phyloP scores from a whole-genome alignment of 768 basidiomycete genomes.

The Russula lepida region DNA sequence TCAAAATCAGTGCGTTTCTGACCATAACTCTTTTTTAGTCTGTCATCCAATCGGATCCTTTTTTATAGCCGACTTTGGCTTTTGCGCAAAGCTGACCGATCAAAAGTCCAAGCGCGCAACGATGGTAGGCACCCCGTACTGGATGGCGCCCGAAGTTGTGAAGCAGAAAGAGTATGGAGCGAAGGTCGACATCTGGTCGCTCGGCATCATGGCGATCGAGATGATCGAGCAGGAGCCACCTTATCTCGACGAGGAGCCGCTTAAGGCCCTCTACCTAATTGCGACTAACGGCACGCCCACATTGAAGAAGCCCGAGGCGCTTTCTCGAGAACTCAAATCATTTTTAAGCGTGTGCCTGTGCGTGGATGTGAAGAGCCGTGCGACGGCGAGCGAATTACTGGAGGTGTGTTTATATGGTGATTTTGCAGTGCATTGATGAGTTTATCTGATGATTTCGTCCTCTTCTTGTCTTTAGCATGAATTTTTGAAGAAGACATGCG shows the following conservation, averaged over 20 bases:
- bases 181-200: conserved; percentile 94
- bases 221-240: conserved; percentile 99
- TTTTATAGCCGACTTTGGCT: conserved; percentile 82
- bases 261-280: conserved; percentile 90
- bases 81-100: conserved; percentile 92
- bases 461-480: conserved; percentile 59
- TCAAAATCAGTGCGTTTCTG: conserved; percentile 85
- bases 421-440: conserved; percentile 11
- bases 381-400: conserved; percentile 79
- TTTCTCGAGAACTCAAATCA: conserved; percentile 88
- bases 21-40: neutral
- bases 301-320: conserved; percentile 87
- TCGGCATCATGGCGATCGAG: conserved; percentile 98
- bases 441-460: conserved; percentile 13
- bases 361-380: conserved; percentile 90
- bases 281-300: conserved; percentile 99
- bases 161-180: conserved; percentile 96
- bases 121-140: conserved; percentile 98
- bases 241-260: conserved; percentile 89
- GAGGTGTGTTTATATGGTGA: conserved; percentile 46
- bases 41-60: neutral
- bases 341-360: conserved; percentile 98
- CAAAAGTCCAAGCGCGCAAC: conserved; percentile 96
- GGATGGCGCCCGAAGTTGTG: conserved; percentile 99
- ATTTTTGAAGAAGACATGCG: conserved; percentile 86